phyloP scores from a whole-genome alignment of 1,139 yeast genomes.

The Kodamaea sp. region DNA sequence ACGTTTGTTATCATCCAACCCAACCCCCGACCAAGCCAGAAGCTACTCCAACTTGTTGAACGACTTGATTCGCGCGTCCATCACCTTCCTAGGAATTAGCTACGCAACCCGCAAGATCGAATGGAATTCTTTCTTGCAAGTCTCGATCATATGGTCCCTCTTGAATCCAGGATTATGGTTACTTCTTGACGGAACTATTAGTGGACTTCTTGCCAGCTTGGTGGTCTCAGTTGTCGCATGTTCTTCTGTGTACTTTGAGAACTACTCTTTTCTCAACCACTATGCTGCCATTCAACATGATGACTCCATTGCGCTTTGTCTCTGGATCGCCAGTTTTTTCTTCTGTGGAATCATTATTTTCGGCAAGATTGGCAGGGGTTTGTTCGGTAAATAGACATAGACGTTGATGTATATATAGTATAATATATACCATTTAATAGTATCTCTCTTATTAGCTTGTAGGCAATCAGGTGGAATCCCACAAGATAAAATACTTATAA shows the following conservation, averaged over 20 bases:
- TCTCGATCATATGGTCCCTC: conserved; percentile 71
- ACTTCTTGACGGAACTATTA: conserved; percentile 70
- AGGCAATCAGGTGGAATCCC: too few relatives aligned
- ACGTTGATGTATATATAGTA: too few relatives aligned
- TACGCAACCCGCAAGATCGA: conserved; percentile 81
- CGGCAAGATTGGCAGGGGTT: conserved; percentile 70
- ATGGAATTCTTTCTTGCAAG: conserved; percentile 78
- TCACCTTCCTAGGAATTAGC: conserved; percentile 80
- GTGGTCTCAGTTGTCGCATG: conserved; percentile 44
- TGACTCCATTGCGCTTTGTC: conserved; percentile 40
- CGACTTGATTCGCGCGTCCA: conserved; percentile 56
- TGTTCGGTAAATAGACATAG: conserved; percentile 28
- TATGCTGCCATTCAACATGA: conserved; percentile 17
- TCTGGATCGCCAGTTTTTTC: conserved; percentile 62
- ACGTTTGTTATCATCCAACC: conserved; percentile 22
- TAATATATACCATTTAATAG: too few relatives aligned
- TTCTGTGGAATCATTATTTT: conserved; percentile 69
- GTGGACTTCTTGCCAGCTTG: conserved; percentile 58
- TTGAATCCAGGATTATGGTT: conserved; percentile 82
- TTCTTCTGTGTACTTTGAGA: conserved; percentile 35
- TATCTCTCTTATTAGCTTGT: too few relatives aligned
- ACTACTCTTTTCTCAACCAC: conserved; percentile 21
- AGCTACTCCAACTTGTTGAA: conserved; percentile 32
- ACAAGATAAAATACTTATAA: too few relatives aligned
- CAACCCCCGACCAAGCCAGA: conserved; percentile 27